Evolutionary conservation across 371 early-diverging fungal genomes (phyloP).

Genomic region (Coemansia linderi): DNA sequence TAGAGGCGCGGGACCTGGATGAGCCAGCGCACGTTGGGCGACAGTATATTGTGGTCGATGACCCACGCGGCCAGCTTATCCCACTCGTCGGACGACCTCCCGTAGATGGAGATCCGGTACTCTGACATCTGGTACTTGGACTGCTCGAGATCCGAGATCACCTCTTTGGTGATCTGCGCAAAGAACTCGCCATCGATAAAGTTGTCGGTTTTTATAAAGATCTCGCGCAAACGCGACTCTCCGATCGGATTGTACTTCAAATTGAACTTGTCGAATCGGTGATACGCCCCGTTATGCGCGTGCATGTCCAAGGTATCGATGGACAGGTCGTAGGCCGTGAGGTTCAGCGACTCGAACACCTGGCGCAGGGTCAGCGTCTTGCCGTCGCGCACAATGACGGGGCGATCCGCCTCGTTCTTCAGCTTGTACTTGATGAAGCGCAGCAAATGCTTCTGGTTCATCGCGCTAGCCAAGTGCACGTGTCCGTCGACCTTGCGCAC

Average conservation of each 20-base stretch:
- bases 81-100: constrained; percentile 82
- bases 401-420: constrained; percentile 75
- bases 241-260: constrained; percentile 97
- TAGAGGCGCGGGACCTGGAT: constrained; percentile 96
- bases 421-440: constrained; percentile 97
- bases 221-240: constrained; percentile 71
- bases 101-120: constrained; percentile 92
- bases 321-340: constrained; percentile 94
- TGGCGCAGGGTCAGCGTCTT: constrained; percentile 70
- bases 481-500: constrained; percentile 99
- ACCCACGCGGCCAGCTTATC: constrained; percentile 96
- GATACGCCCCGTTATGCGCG: constrained; percentile 82
- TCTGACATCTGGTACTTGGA: constrained; percentile 96
- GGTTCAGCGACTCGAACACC: constrained; percentile 92
- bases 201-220: constrained; percentile 97
- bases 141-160: constrained; percentile 89
- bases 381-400: constrained; percentile 76
- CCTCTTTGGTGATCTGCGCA: constrained; percentile 96
- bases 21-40: constrained; percentile 94
- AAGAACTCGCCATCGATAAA: constrained; percentile 88
- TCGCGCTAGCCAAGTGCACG: constrained; percentile 94
- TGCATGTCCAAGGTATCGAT: constrained; percentile 99
- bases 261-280: constrained; percentile 98
- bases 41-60: constrained; percentile 87
- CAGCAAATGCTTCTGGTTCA: constrained; percentile 98